phyloP scores from a whole-genome alignment of 106 monocot genomes.

The Dactylorhiza incarnata region DNA sequence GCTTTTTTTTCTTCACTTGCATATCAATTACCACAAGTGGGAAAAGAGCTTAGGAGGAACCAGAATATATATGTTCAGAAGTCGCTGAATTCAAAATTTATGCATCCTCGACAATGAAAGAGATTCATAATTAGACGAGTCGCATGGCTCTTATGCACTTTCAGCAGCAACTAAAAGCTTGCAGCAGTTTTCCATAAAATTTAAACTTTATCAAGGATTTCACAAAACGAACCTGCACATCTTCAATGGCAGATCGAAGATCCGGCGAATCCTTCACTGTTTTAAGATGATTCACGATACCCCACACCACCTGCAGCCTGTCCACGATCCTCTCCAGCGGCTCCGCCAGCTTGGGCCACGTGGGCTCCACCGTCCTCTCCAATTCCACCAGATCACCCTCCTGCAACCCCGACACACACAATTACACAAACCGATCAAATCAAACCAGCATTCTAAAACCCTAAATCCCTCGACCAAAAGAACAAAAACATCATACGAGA shows the following conservation, averaged over 20 bases:
- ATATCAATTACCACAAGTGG: background rate
- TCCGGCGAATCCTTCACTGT: conserved; percentile 86
- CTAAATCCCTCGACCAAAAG: background rate
- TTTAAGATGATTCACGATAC: conserved; percentile 85
- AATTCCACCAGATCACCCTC: conserved; percentile 67
- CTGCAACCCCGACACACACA: conserved; percentile 19
- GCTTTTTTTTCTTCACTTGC: background rate
- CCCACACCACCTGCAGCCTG: conserved; percentile 80
- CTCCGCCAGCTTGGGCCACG: conserved; percentile 83
- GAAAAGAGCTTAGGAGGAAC: background rate
- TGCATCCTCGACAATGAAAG: background rate
- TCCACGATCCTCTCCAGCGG: conserved; percentile 87
- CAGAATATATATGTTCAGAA: background rate
- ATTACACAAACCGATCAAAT: conserved; percentile 3
- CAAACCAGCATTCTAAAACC: conserved; percentile 10
- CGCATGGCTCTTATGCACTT: background rate
- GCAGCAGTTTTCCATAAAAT: background rate
- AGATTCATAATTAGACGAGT: background rate
- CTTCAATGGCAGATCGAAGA: conserved; percentile 86
- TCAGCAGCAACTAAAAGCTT: background rate
- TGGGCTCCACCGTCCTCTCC: conserved; percentile 74
- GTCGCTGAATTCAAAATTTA: background rate
- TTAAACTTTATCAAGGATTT: background rate
- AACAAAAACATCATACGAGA: conserved; percentile 37
- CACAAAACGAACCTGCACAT: conserved; percentile 62